Evolutionary conservation across 2,329 filamentous ascomycete genomes (phyloP), one percentile per base, ranked within the genome.

Genomic region (Hirsutella minnesotensis): DNA sequence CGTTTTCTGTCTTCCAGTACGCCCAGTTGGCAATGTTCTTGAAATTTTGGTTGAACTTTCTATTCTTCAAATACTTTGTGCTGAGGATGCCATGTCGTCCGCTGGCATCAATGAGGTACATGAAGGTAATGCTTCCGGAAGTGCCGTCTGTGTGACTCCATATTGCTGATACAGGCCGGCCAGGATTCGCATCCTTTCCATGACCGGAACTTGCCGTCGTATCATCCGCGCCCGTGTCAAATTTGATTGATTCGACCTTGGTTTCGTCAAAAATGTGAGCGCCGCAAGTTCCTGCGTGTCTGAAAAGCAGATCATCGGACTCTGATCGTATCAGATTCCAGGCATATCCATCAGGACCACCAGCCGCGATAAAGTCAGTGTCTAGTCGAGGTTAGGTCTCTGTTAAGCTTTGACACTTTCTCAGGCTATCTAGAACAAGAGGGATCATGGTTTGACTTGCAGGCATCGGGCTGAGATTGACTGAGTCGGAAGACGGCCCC

Each of bases 1-100:
- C 9, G 3, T 49, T 54, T 7, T 51, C 56, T 8, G 55, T 57
- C 40, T 63, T 61, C 58, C 61, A 75, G 48, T 74, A 75, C 1
- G 54, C 64, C 70, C 69, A 74, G 41, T 47, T 66, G 5, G 71
- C 69, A 9, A 71, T 45, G 44, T 71, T 74, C 55, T 72, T 72
- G 18, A 73, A 54, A 0, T 58, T 63, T 35, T 67, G 46, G 50
- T 73, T 74, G 49, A 57, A 67, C 5, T 52, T 56, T 1, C 70
- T 62, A 47, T 70, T 69, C 53, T 69, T 71, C 21, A 67, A 43
- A 47, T 73, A 72, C 48, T 69, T 69, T 19, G 65, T 73, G 40
- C 55, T 62, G 8, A 73, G 19, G 3, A 73, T 39, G 3, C 69
- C 70, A 1, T 45, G 47, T 10, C 70, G 58, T 3, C 71, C 70